Evolutionary conservation across 306 rosid genomes (phyloP), one percentile per base, ranked within the genome.

Genomic region (Astragalus glycyphyllos): DNA sequence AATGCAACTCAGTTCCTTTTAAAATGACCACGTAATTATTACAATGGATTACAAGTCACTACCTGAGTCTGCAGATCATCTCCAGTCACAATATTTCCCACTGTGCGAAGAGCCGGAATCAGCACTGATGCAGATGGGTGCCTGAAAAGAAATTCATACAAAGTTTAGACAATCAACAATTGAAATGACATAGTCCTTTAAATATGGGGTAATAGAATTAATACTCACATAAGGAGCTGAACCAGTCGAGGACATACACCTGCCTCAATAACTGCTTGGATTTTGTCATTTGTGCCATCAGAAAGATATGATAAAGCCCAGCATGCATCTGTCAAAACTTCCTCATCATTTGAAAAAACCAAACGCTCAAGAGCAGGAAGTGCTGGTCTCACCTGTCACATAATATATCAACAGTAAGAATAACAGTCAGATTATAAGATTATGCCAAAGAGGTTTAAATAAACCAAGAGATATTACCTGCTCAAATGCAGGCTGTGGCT

Each of bases 21-120:
- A 63, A 59, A 38, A 16, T 51, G 14, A 44, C 23, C 47, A 44
- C 13, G 32, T 66, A 46, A 42, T 23, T 58, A 51, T 16, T 11
- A 54, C 34, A 71, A 31, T 13, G 5, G 11, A 34, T n/a, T 29
- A 60, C 59, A 72, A 48, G 47, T 44, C 40, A 54, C 58, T 85
- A 91, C 97, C 92, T 91, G 97, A 58, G 96, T 88, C 76, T 91
- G 97, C 74, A 75, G 14, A 72, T 88, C 97, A 85, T 91, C 96
- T 57, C 97, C 97, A 4, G 96, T 88, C 68, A 88, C 96, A 68
- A 91, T 88, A 85, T 88, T 91, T 76, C 97, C 96, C 32, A 84
- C 89, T 4, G 96, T 82, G 53, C 97, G 96, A 77, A 91, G 92
- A 32, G 90, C 92, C 26, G 96, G 96, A 67, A 91, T 79, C 23